These are phyloP conservation scores for Boletus fagicola DNA, from an alignment of 768 basidiomycete species.

Conservation along the genomic window DNA sequence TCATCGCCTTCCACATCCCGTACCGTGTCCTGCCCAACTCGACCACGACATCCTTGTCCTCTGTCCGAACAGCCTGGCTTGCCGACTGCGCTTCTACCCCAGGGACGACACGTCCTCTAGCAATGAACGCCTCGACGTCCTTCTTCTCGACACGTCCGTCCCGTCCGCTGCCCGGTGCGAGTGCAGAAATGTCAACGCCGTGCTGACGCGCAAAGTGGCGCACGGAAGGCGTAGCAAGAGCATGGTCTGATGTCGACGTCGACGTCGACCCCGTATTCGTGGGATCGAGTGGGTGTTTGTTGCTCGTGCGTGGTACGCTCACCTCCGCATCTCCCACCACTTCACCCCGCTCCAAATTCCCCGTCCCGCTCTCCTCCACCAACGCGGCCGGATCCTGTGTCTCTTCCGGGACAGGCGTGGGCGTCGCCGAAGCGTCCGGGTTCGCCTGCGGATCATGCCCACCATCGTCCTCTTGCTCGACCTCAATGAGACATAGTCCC, in stretches of 20 bases:
- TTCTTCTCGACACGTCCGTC: conserved; percentile 70
- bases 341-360: background rate
- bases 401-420: background rate
- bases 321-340: background rate
- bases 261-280: conserved; percentile 31
- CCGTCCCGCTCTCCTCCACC: background rate
- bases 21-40: conserved; percentile 75
- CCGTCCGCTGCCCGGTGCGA: conserved; percentile 70
- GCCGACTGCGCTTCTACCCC: background rate
- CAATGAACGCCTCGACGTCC: conserved; percentile 67
- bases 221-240: conserved; percentile 74
- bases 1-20: conserved; percentile 91
- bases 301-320: background rate
- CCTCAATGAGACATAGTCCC: conserved; percentile 76
- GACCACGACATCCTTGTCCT: conserved; percentile 51
- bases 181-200: conserved; percentile 54
- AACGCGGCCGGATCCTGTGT: conserved; percentile 19
- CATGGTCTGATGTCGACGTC: conserved; percentile 28
- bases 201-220: conserved; percentile 71
- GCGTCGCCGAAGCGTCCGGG: background rate
- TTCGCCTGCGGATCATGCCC: background rate
- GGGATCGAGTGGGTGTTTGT: conserved; percentile 66
- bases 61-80: background rate
- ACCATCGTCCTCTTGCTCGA: conserved; percentile 52
- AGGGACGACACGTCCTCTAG: conserved; percentile 9